Evolutionary conservation across 129 eudicot species (phyloP).

Genomic region (carrot (Daucus carota)): DNA sequence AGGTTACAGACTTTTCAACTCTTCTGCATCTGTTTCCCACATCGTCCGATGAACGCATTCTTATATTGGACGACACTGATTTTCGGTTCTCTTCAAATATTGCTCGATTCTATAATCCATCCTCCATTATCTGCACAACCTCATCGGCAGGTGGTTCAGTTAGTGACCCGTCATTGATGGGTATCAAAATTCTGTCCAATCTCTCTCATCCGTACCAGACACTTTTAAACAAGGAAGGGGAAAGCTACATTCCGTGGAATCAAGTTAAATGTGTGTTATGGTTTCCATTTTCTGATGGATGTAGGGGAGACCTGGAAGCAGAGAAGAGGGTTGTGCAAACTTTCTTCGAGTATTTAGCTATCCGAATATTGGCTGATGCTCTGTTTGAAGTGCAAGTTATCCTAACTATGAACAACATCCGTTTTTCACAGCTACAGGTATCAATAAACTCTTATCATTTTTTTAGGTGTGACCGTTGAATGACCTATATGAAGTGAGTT

Average conservation of each 20-base stretch:
- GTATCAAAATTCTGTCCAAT: slow-evolving; percentile 38
- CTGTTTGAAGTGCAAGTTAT: slow-evolving; percentile 46
- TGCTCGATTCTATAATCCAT: slow-evolving; percentile 36
- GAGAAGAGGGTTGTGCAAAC: slow-evolving; percentile 36
- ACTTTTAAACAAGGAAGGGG: slow-evolving; percentile 33
- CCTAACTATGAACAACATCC: slow-evolving; percentile 69
- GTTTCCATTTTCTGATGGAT: slow-evolving; percentile 54
- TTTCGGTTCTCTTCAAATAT: slow-evolving; percentile 47
- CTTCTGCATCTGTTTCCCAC: slow-evolving; percentile 54
- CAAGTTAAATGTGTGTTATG: slow-evolving; percentile 54
- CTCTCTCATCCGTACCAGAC: slow-evolving; percentile 52
- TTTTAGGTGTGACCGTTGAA: neutral
- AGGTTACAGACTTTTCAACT: slow-evolving; percentile 31
- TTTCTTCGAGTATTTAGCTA: slow-evolving; percentile 59
- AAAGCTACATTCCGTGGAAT: slow-evolving; percentile 53
- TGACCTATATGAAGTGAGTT: neutral
- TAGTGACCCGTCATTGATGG: slow-evolving; percentile 22
- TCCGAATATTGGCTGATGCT: slow-evolving; percentile 59
- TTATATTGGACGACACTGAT: slow-evolving; percentile 58
- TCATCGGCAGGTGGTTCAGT: slow-evolving; percentile 20
- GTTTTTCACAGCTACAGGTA: slow-evolving; percentile 91
- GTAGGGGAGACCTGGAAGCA: slow-evolving; percentile 38
- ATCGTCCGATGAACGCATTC: slow-evolving; percentile 44
- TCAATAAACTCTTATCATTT: neutral
- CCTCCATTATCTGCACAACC: slow-evolving; percentile 52